Evolutionary conservation across 192 early-diverging fungal species (phyloP).

Genomic region (Podila horticola): DNA sequence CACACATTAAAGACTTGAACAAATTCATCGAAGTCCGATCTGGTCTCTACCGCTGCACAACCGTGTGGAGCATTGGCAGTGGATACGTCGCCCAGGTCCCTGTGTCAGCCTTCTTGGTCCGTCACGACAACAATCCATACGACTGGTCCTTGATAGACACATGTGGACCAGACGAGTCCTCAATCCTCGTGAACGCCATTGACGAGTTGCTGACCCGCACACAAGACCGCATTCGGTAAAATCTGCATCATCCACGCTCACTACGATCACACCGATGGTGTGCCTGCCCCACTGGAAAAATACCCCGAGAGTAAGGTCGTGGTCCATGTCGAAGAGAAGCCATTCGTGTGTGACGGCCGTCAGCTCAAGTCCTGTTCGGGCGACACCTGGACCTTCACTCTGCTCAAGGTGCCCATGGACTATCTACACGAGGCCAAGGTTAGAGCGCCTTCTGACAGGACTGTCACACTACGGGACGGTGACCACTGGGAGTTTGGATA

Average conservation of each 20-base stretch:
- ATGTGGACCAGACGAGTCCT: slow-evolving; percentile 15
- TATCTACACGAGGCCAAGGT: slow-evolving; percentile 34
- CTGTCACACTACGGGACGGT: slow-evolving; percentile 29
- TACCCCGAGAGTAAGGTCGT: slow-evolving; percentile 42
- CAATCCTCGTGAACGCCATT: slow-evolving; percentile 29
- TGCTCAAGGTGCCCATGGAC: slow-evolving; percentile 15
- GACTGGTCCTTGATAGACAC: slow-evolving; percentile 48
- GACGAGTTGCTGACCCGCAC: slow-evolving; percentile 23
- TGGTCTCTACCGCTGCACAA: slow-evolving; percentile 44
- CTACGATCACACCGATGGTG: slow-evolving; percentile 49
- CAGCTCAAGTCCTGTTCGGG: slow-evolving; percentile 12
- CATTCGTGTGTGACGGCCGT: slow-evolving; percentile 33
- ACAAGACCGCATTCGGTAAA: slow-evolving; percentile 39
- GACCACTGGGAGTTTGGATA: slow-evolving; percentile 49
- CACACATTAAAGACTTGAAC: slow-evolving; percentile 28
- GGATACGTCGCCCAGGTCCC: slow-evolving; percentile 8
- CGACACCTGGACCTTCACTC: slow-evolving; percentile 30
- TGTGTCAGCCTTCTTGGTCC: slow-evolving; percentile 37
- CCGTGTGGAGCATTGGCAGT: slow-evolving; percentile 19
- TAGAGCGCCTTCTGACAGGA: slow-evolving; percentile 16
- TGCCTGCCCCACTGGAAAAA: slow-evolving; percentile 27
- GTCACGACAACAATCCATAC: slow-evolving; percentile 9
- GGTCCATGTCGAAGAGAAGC: slow-evolving; percentile 39
- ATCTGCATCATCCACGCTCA: slow-evolving; percentile 50
- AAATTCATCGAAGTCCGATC: slow-evolving; percentile 39